Evolutionary conservation across 805 yeast genomes (phyloP).

Genomic region (Saccharomycopsis synnaedendra): DNA sequence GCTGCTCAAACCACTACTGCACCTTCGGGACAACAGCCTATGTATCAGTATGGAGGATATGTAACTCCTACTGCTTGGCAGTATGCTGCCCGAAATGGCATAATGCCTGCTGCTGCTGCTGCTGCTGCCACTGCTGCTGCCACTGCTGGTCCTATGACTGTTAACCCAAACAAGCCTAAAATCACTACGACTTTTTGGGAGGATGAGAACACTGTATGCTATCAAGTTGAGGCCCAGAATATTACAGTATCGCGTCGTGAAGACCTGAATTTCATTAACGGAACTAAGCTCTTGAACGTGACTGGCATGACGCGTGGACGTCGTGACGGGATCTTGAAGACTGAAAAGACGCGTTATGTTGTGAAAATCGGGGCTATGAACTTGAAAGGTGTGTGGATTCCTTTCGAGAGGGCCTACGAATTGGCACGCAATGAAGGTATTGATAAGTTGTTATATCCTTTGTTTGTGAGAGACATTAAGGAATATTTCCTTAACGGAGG

Average conservation of each 20-base stretch:
- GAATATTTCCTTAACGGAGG: conserved; percentile 4
- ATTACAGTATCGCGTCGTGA: conserved; percentile 76
- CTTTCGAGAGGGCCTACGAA: conserved; percentile 70
- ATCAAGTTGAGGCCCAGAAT: conserved; percentile 76
- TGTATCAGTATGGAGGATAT: background rate
- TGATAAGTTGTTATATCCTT: conserved; percentile 51
- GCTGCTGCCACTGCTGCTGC: background rate
- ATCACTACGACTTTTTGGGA: conserved; percentile 85
- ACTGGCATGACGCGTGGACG: conserved; percentile 84
- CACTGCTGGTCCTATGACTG: background rate
- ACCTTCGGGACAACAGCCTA: background rate
- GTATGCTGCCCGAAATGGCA: background rate
- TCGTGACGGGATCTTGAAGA: conserved; percentile 72
- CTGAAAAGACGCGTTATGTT: conserved; percentile 66
- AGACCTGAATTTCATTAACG: conserved; percentile 77
- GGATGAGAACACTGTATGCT: conserved; percentile 74
- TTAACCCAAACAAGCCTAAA: conserved; percentile 29
- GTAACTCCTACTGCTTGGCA: background rate
- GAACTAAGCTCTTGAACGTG: conserved; percentile 72
- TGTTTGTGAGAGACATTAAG: conserved; percentile 66
- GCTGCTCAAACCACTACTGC: background rate
- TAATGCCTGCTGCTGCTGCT: background rate
- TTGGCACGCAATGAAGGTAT: conserved; percentile 77
- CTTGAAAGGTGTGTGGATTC: conserved; percentile 84
- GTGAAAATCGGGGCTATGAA: conserved; percentile 85